phyloP scores from a whole-genome alignment of 148 eudicot genomes.

The Dianthus caryophyllus region DNA sequence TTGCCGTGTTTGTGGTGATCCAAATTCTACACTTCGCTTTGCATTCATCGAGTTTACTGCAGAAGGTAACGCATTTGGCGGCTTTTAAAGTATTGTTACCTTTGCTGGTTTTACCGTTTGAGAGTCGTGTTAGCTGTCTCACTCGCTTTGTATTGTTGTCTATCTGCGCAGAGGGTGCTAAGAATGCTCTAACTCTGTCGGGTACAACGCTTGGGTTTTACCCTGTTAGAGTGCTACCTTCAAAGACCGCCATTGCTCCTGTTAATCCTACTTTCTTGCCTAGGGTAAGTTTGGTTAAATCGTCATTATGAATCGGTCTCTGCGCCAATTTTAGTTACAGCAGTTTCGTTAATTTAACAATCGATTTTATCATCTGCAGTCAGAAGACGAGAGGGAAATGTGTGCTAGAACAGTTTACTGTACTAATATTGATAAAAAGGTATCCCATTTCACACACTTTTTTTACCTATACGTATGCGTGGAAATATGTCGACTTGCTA shows the following conservation, averaged over 20 bases:
- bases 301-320: background rate
- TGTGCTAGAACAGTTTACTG: slow-evolving; percentile 96
- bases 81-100: background rate
- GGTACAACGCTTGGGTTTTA: slow-evolving; percentile 96
- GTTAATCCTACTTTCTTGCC: slow-evolving; percentile 97
- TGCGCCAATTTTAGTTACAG: background rate
- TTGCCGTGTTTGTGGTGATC: slow-evolving; percentile 98
- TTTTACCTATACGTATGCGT: slow-evolving; percentile 3
- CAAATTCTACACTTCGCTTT: slow-evolving; percentile 94
- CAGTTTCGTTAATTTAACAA: slow-evolving; percentile 11
- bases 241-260: slow-evolving; percentile 98
- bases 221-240: slow-evolving; percentile 90
- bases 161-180: slow-evolving; percentile 80
- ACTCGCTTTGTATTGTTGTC: slow-evolving; percentile 5
- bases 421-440: slow-evolving; percentile 95
- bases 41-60: slow-evolving; percentile 93
- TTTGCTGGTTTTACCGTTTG: background rate
- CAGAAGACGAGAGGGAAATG: slow-evolving; percentile 98
- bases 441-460: slow-evolving; percentile 18
- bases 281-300: slow-evolving; percentile 43
- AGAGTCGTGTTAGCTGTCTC: slow-evolving; percentile 3
- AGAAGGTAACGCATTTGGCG: slow-evolving; percentile 49
- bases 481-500: slow-evolving; percentile 4
- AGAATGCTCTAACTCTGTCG: slow-evolving; percentile 76
- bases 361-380: slow-evolving; percentile 40